phyloP scores from a whole-genome alignment of 2,329 filamentous ascomycete species.

The Colletotrichum sansevieriae region DNA sequence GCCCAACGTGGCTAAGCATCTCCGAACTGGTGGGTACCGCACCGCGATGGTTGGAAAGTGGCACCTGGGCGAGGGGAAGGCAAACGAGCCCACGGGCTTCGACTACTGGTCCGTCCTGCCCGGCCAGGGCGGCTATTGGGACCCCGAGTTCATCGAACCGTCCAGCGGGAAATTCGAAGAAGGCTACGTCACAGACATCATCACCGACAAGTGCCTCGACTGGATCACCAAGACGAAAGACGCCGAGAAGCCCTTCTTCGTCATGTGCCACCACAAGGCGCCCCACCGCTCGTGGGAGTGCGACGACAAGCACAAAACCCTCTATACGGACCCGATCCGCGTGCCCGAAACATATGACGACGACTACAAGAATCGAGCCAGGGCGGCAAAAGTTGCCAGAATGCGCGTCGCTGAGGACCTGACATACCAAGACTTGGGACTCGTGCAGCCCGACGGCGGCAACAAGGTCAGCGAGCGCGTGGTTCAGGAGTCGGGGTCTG shows the following conservation, averaged over 20 bases:
- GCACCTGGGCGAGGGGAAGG: constrained; percentile 63
- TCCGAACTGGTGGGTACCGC: constrained; percentile 60
- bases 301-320: constrained; percentile 59
- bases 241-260: constrained; percentile 60
- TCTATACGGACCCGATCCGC: constrained; percentile 61
- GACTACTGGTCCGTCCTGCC: constrained; percentile 66
- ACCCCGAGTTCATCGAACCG: constrained; percentile 62
- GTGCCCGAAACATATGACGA: constrained; percentile 66
- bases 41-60: constrained; percentile 68
- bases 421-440: constrained; percentile 62
- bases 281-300: constrained; percentile 67
- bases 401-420: constrained; percentile 65
- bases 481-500: constrained; percentile 45
- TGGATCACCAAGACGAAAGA: constrained; percentile 53
- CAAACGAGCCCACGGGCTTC: constrained; percentile 62
- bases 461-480: constrained; percentile 53
- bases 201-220: constrained; percentile 62
- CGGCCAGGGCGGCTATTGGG: constrained; percentile 65
- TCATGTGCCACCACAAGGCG: constrained; percentile 70
- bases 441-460: constrained; percentile 63
- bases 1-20: constrained; percentile 65
- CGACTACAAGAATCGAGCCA: constrained; percentile 66
- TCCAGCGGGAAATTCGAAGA: constrained; percentile 48
- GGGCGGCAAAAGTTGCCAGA: constrained; percentile 62
- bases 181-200: constrained; percentile 66